These are phyloP conservation scores for Phaeotremella skinneri DNA, from an alignment of 768 basidiomycete species.

Conservation along the genomic window DNA sequence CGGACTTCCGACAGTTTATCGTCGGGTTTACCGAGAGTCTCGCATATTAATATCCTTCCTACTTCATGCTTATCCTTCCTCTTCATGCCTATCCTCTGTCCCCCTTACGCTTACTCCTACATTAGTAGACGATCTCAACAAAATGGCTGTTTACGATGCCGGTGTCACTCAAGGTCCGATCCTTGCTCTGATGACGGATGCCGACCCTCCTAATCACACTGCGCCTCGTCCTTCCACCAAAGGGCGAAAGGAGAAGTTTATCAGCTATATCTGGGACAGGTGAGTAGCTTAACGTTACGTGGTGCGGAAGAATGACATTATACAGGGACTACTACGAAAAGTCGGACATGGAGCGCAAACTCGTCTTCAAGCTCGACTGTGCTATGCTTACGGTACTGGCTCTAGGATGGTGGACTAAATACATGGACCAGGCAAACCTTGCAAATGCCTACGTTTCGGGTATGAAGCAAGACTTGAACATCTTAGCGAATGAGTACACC, in stretches of 20 bases:
- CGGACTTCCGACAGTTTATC: too few species aligned
- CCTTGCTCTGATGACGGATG: not conserved
- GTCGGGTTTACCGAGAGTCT: too few species aligned
- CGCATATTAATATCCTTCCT: too few species aligned
- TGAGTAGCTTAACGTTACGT: too few species aligned
- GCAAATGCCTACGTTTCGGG: slow-evolving; percentile 23
- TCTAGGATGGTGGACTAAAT: too few species aligned
- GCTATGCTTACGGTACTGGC: too few species aligned
- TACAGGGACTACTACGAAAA: too few species aligned
- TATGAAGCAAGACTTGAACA: slow-evolving; percentile 33
- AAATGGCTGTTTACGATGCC: slow-evolving; percentile 1
- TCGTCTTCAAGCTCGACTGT: too few species aligned
- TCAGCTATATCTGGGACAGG: slow-evolving; percentile 11
- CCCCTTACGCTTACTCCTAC: slow-evolving; percentile 3
- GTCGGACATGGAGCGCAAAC: too few species aligned
- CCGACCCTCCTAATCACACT: not conserved
- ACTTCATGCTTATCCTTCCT: too few species aligned
- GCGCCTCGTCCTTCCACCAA: not conserved
- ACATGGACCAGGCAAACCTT: too few species aligned
- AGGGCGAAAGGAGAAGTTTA: slow-evolving; percentile 7
- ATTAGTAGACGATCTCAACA: too few species aligned
- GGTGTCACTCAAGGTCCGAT: slow-evolving; percentile 1
- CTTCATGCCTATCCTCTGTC: slow-evolving; percentile 2
- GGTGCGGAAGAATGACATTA: not conserved
- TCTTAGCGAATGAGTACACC: slow-evolving; percentile 31